Percentiles rank a stretch among this genome's conserved stretches.
phyloP scores from a whole-genome alignment of 2,329 filamentous ascomycete species.

The Epichloe festucae region DNA sequence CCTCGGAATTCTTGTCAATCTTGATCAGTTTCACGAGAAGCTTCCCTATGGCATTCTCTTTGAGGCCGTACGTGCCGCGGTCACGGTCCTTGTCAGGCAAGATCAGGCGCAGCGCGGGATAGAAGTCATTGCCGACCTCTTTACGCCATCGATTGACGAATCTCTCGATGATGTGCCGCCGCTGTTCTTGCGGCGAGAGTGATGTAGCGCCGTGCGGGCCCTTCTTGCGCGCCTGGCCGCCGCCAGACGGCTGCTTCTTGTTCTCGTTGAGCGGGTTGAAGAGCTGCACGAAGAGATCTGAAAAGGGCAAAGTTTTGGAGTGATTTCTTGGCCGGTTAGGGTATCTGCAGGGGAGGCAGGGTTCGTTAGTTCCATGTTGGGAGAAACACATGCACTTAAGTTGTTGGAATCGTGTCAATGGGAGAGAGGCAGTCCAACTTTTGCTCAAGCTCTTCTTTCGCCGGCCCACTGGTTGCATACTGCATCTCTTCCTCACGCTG shows the following conservation, averaged over 20 bases:
- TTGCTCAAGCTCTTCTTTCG: conserved; percentile 30
- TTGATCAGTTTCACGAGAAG: conserved; percentile 85
- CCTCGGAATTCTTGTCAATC: conserved; percentile 81
- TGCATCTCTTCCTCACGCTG: conserved; percentile 38
- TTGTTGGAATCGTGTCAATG: not conserved
- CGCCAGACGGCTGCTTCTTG: conserved; percentile 56
- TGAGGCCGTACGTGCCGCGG: conserved; percentile 83
- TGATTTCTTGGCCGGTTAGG: conserved; percentile 74
- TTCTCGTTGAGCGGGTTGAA: conserved; percentile 74
- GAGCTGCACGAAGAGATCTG: conserved; percentile 60
- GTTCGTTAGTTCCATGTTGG: not conserved
- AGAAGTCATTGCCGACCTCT: conserved; percentile 85
- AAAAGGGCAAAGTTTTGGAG: conserved; percentile 67
- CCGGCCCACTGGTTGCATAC: conserved; percentile 28
- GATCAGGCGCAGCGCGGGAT: conserved; percentile 82
- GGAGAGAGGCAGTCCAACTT: conserved; percentile 19
- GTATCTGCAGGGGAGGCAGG: conserved; percentile 38
- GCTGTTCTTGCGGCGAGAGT: conserved; percentile 61
- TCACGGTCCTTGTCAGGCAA: conserved; percentile 88
- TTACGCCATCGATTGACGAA: conserved; percentile 81
- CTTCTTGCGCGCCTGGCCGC: conserved; percentile 39
- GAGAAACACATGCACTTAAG: not conserved
- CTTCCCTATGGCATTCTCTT: conserved; percentile 83
- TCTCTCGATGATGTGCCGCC: conserved; percentile 66
- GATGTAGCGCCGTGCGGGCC: conserved; percentile 46